phyloP scores from a whole-genome alignment of 106 monocot genomes.

The Phalaenopsis aphrodite region DNA sequence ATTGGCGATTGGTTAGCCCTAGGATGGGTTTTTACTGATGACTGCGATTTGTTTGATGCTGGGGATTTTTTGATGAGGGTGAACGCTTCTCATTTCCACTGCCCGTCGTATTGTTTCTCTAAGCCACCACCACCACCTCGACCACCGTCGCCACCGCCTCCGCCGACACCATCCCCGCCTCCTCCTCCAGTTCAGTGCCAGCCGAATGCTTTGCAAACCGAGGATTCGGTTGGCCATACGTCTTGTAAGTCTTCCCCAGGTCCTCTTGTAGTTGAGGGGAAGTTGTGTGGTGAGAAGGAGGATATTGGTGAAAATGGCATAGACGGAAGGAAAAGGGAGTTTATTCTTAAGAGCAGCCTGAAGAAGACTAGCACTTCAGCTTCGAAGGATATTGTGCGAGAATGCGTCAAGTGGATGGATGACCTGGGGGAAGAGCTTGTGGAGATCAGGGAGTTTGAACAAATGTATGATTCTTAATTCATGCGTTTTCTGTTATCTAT shows the following conservation, averaged over 20 bases:
- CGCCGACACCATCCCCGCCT: neutral
- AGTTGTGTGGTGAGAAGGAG: constrained; percentile 16
- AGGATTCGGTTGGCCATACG: neutral
- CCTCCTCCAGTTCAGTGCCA: neutral
- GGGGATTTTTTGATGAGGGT: constrained; percentile 7
- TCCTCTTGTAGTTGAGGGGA: neutral
- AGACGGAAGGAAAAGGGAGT: constrained; percentile 19
- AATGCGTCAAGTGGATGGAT: constrained; percentile 67
- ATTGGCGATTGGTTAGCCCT: neutral
- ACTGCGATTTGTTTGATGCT: neutral
- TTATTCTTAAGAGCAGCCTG: constrained; percentile 39
- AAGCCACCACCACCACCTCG: neutral
- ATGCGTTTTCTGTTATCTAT: neutral
- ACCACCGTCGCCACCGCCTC: neutral
- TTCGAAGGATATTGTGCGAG: constrained; percentile 12
- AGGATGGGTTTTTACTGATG: neutral
- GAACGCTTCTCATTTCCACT: neutral
- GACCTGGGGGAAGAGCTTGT: constrained; percentile 50
- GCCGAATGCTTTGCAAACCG: neutral
- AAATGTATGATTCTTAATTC: constrained; percentile 18
- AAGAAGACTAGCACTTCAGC: constrained; percentile 19
- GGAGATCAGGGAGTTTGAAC: constrained; percentile 49
- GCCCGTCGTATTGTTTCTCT: constrained; percentile 7
- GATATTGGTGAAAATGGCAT: constrained; percentile 8
- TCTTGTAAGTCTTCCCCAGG: neutral